Conservation (phyloP, 441 rosid genomes). For the Populus hybrid region DNA sequence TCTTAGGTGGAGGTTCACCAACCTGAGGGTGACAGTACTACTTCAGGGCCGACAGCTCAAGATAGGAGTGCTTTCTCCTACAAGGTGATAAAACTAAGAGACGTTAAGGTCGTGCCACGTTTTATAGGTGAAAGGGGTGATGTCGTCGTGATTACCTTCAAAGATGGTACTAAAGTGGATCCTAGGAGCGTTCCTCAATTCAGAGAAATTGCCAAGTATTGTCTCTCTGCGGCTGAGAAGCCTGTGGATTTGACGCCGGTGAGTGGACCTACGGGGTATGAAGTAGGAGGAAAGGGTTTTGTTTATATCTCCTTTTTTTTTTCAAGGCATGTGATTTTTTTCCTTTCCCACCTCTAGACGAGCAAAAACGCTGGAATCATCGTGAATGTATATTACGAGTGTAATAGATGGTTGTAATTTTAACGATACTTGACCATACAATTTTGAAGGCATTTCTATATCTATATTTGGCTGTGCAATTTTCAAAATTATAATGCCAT, state of each 20-base stretch:
- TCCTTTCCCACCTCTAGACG: not conserved
- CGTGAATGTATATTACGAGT: not conserved
- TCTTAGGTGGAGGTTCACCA: conserved; percentile 84
- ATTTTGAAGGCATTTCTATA: too few relatives aligned
- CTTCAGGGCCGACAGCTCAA: conserved; percentile 76
- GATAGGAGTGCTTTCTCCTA: conserved; percentile 87
- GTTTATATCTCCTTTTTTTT: not conserved
- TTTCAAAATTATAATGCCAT: too few relatives aligned
- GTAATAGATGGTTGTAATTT: not conserved
- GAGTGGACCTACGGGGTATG: conserved; percentile 53
- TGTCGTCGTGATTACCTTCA: conserved; percentile 58
- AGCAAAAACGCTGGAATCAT: not conserved
- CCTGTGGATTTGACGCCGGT: conserved; percentile 47
- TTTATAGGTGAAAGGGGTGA: conserved; percentile 95
- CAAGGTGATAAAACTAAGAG: conserved; percentile 53
- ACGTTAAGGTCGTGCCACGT: conserved; percentile 86
- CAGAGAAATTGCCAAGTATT: conserved; percentile 75
- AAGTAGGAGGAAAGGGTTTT: not conserved
- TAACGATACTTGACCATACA: too few relatives aligned
- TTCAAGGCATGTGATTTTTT: conserved; percentile 3
- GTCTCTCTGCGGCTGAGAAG: conserved; percentile 65
- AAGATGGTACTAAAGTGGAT: conserved; percentile 77
- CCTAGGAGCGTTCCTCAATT: conserved; percentile 84
- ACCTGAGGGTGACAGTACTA: conserved; percentile 77
- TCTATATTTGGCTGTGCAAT: too few relatives aligned